Conservation (phyloP, 805 yeast genomes). For the Torulaspora franciscae region DNA sequence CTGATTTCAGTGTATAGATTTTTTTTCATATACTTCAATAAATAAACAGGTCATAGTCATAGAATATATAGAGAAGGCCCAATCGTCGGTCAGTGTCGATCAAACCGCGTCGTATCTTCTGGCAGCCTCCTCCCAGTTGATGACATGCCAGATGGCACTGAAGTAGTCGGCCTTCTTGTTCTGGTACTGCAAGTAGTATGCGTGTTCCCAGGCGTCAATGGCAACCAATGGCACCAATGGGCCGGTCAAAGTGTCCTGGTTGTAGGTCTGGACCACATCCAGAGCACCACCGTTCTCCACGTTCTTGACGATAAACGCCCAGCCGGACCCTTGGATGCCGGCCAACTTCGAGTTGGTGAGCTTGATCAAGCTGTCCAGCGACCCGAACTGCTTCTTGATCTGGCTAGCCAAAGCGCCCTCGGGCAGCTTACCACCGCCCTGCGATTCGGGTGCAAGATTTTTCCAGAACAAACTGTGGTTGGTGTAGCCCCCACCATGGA, state of each 20-base stretch:
- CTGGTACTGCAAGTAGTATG: constrained; percentile 89
- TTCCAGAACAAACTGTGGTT: constrained; percentile 88
- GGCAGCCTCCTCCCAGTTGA: constrained; percentile 90
- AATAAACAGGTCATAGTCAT: background rate
- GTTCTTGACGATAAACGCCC: constrained; percentile 90
- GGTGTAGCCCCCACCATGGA: constrained; percentile 88
- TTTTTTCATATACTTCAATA: background rate
- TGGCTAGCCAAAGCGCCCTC: constrained; percentile 56
- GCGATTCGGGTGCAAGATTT: constrained; percentile 68
- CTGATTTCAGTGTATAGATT: background rate
- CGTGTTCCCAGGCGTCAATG: constrained; percentile 96
- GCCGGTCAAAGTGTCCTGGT: constrained; percentile 82
- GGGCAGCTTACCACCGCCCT: constrained; percentile 67
- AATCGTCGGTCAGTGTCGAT: constrained; percentile 3
- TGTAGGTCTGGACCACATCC: constrained; percentile 74
- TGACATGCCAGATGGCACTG: constrained; percentile 89
- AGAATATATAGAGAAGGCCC: constrained; percentile 1
- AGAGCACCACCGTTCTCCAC: constrained; percentile 59
- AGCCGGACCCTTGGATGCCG: constrained; percentile 91
- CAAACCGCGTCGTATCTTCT: constrained; percentile 47
- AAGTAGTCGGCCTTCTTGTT: constrained; percentile 89
- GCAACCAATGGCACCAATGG: constrained; percentile 72
- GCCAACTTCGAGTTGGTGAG: constrained; percentile 68
- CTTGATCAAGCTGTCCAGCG: constrained; percentile 60
- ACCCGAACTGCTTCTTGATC: constrained; percentile 61